A percentile compares a stretch with the other conserved stretches of the same genome.
Conservation (phyloP, 1,284 basidiomycete genomes). For the Microbotryum scabiosae region DNA sequence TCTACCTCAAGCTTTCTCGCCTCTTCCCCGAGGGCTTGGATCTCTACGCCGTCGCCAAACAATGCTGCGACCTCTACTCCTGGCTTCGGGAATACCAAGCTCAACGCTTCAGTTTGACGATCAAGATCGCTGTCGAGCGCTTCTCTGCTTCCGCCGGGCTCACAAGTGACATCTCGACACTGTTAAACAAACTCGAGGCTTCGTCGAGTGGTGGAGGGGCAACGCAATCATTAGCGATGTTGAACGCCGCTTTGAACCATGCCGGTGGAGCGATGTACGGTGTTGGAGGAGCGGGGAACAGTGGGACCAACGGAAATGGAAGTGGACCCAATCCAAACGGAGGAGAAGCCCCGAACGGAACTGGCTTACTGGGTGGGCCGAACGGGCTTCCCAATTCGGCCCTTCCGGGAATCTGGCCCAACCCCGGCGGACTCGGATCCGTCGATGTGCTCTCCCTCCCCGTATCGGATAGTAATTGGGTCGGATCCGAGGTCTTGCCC, state of each 20-base stretch:
- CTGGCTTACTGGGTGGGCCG: too few species aligned
- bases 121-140: conserved; percentile 8
- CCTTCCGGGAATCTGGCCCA: background rate
- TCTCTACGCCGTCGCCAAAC: background rate
- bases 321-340: background rate
- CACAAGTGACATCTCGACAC: background rate
- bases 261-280: too few species aligned
- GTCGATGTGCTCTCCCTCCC: conserved; percentile 2
- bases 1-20: conserved; percentile 13
- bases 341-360: background rate
- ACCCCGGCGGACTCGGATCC: background rate
- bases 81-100: conserved; percentile 5
- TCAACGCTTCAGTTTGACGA: conserved; percentile 10
- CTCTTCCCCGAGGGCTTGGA: conserved; percentile 8
- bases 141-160: background rate
- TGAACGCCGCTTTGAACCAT: too few species aligned
- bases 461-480: conserved; percentile 4
- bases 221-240: background rate
- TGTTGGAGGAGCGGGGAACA: background rate
- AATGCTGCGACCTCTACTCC: background rate
- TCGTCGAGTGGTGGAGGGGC: background rate
- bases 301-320: background rate
- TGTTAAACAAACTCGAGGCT: background rate
- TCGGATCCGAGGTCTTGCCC: conserved; percentile 6
- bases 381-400: background rate